A percentile compares a stretch with the other conserved stretches of the same genome.
phyloP scores from a whole-genome alignment of 331 rosid genomes.

The Ulmus americana region DNA sequence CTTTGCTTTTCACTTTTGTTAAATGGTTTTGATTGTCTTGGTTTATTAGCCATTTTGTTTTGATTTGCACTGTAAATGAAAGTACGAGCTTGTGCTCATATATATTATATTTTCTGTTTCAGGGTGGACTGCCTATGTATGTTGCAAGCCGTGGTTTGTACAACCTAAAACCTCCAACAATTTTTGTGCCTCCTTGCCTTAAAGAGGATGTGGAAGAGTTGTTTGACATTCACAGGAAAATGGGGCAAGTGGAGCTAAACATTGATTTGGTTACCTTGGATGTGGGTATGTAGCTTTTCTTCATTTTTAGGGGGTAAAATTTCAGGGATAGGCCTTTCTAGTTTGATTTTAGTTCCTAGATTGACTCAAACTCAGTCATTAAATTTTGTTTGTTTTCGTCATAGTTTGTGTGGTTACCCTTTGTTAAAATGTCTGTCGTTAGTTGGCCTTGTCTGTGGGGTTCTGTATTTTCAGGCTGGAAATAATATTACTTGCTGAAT shows the following conservation, averaged over 20 bases:
- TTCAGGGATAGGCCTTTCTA: no score
- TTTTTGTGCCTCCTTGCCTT: slow-evolving; percentile 87
- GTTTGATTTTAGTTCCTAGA: no score
- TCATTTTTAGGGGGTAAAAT: neutral
- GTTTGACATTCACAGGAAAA: slow-evolving; percentile 65
- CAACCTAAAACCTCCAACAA: slow-evolving; percentile 78
- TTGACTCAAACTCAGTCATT: no score
- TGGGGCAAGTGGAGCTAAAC: slow-evolving; percentile 81
- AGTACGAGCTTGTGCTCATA: slow-evolving; percentile 1
- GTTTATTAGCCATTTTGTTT: slow-evolving; percentile 8
- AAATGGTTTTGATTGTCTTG: slow-evolving; percentile 1
- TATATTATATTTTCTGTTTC: slow-evolving; percentile 19
- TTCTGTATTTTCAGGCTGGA: slow-evolving; percentile 18
- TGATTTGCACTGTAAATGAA: slow-evolving; percentile 1
- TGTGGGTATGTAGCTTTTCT: slow-evolving; percentile 52
- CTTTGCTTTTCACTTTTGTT: neutral
- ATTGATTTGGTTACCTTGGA: slow-evolving; percentile 81
- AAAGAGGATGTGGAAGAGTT: slow-evolving; percentile 83
- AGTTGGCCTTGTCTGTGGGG: slow-evolving; percentile 7
- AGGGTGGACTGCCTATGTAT: slow-evolving; percentile 98
- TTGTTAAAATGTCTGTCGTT: neutral
- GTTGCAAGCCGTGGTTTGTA: slow-evolving; percentile 87
- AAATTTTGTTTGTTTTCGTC: neutral
- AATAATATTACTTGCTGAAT: slow-evolving; percentile 30
- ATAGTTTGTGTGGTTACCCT: neutral